Evolutionary conservation across 176 grass and related monocot species (phyloP), one percentile per base, ranked within the genome.

Genomic region (Echinochloa phyllopogon): DNA sequence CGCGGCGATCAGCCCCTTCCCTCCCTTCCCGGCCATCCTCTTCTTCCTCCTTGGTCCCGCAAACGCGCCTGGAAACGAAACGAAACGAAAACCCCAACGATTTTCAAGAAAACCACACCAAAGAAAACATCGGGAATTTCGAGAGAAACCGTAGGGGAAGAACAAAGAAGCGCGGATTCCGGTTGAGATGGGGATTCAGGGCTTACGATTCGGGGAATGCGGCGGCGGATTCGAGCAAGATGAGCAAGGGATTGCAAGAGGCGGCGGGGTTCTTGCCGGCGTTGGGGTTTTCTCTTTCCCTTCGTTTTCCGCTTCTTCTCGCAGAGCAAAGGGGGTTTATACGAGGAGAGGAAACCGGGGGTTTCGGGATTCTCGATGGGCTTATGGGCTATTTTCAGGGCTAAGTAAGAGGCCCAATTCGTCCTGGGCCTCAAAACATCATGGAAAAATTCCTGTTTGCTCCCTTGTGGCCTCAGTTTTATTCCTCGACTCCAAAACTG

Each of bases 1-100:
- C 2, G 86, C 83, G 24, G 89, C 80, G 33, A 91, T 55, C 45
- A 91, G 82, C 10, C 80, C 83, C 63, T 91, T 91, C 8, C 89
- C 92, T 89, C 89, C 89, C 80, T 94, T 91, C 78, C 89, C 92
- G 79, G 71, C 80, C 89, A 94, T 94, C 40, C 51, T 73, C 43
- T 3, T 59, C 43, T 14, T 41, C 65, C 7, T 23, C 27, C 71
- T 65, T 16, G 74, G 44, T 38, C n/a, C 27, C 40, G 68, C 56
- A 23, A 43, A 39, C 37, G 67, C 20, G 18, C 43, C 77, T 65
- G 9, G 10, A 65, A 27, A 36, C 27, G 69, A 6, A 27, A 36
- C 27, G 69, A 6, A 48, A 16, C 27, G 68, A 76, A 80, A 80
- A 23, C 11, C 24, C 8, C 18, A 65, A 47, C 11, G 8, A 33